Base-by-base conservation (phyloP, 2,329 filamentous ascomycete genomes). In the Spiromastix sp. region DNA sequence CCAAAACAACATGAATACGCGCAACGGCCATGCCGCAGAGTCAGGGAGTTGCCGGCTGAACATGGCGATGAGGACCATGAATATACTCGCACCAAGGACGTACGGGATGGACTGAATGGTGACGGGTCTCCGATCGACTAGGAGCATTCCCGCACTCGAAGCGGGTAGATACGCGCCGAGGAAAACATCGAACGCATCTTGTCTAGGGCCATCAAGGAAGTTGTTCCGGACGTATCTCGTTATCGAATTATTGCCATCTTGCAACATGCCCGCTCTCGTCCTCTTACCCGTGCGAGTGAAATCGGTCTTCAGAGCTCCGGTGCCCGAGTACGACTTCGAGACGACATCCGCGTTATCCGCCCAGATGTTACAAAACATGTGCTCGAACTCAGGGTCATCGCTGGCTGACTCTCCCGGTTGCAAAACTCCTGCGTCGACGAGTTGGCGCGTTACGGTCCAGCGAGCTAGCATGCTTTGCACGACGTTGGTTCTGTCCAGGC, bases 331-430 rank as follows among this genome's bases (percentile, higher is more conserved):
- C 0, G 85, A 80, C 47, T 77, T 81, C 12, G 87, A 93, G 21
- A 98, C 87, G 16, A 93, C 81, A 57, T 98, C 91, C 37, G 93
- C 91, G 52, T 98, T 98, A 62, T 98, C 91, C 19, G 91, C 91
- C 91, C 91, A 98, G 11, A 96, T 71, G 60, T 96, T 96, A 47
- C 91, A 85, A 74, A 96, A 98, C 39, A 96, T 67, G 49, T 81
- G 70, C 59, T 95, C 87, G 55, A 98, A 98, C 1, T 71, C 74
- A 9, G 72, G 66, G 51, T 95, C 85, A 49, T 86, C 82, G 39
- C 79, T 77, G 48, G 91, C 87, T 15, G 72, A 78, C 50, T 89
- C 76, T 37, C 86, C 86, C 17, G 76, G 73, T 34, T 74, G 62
- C 49, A 96, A 73, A 34, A 95, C 66, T 22, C 87, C 87, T 3